Evolutionary conservation across 805 yeast genomes (phyloP), one percentile per base, ranked within the genome.

Genomic region (Blastobotrys terrestris): DNA sequence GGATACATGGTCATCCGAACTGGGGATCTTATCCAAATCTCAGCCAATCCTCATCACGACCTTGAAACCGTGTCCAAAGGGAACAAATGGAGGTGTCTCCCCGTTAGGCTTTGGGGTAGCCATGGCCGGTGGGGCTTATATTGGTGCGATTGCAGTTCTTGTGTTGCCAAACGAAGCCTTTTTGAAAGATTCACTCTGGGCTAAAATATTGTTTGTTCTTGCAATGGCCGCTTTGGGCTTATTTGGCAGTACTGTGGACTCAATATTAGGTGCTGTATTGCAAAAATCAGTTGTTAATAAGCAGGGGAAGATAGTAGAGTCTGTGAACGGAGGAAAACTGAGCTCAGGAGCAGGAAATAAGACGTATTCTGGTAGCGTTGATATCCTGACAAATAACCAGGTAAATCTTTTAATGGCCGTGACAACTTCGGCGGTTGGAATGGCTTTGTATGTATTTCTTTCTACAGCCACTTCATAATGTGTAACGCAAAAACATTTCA

Each of bases 1-100:
- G 3, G 78, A 75, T 53, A 73, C 78, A 0, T 74, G 75, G 74
- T 75, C 79, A 2, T 72, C 77, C 1, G 79, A 75, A 51, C 59
- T 75, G 16, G 79, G 79, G 1, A 73, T 75, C 7, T 58, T 75
- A 16, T 71, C 78, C 1, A 61, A 55, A 22, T 48, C 66, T 15
- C 51, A 58, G 2, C 77, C 79, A 2, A 56, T 71, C 19, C 62
- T 75, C 31, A 72, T 75, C 51, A 73, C 77, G 4, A 69, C 73
- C 3, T 62, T 74, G 39, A 55, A 64, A 41, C 62, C 64, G 11
- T 75, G 76, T 47, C 77, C 78, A 2, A 71, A 69, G 18, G 79
- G 79, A 8, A 75, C 78, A 8, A 75, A 75, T 59, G 79, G 79
- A 3, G 79, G 77, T 15, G 69, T 75, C 1, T 63, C 77, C 0